A percentile compares a stretch with the other conserved stretches of the same genome.
phyloP scores from a whole-genome alignment of 2,329 filamentous ascomycete genomes.

The Epichloe baconii region DNA sequence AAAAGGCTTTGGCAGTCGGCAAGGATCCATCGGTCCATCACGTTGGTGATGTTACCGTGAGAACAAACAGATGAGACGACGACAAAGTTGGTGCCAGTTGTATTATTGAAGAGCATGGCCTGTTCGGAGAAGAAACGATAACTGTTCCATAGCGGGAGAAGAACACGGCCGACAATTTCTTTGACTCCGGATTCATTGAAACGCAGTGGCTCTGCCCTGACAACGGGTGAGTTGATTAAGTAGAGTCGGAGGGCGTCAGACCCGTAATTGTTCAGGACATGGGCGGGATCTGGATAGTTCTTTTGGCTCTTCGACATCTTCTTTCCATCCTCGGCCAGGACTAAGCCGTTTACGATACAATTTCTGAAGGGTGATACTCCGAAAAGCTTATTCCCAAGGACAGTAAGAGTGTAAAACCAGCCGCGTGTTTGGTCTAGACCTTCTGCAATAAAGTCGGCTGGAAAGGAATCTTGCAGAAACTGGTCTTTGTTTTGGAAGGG shows the following conservation, averaged over 20 bases:
- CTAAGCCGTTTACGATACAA: constrained; percentile 15
- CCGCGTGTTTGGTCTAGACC: constrained; percentile 16
- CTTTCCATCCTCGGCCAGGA: constrained; percentile 16
- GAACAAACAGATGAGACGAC: neutral
- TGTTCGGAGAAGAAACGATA: constrained; percentile 16
- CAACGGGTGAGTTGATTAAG: constrained; percentile 16
- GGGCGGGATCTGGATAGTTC: constrained; percentile 14
- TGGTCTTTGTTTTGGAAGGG: constrained; percentile 14
- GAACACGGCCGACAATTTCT: constrained; percentile 13
- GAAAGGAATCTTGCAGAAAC: constrained; percentile 12
- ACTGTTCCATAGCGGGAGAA: constrained; percentile 17
- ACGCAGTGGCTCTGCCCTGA: constrained; percentile 14
- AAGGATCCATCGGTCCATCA: constrained; percentile 85
- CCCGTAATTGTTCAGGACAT: constrained; percentile 12
- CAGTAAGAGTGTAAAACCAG: constrained; percentile 17
- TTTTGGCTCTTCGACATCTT: constrained; percentile 18
- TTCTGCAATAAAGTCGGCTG: constrained; percentile 16
- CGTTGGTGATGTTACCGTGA: constrained; percentile 18
- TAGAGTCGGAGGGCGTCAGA: constrained; percentile 16
- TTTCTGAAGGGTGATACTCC: constrained; percentile 15
- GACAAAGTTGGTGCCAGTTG: constrained; percentile 10
- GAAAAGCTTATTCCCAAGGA: constrained; percentile 15
- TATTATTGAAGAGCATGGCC: constrained; percentile 11
- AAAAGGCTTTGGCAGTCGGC: constrained; percentile 75
- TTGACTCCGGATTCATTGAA: constrained; percentile 16